Base-by-base conservation (phyloP, 2,329 filamentous ascomycete genomes). In the Epichloe amarillans region DNA sequence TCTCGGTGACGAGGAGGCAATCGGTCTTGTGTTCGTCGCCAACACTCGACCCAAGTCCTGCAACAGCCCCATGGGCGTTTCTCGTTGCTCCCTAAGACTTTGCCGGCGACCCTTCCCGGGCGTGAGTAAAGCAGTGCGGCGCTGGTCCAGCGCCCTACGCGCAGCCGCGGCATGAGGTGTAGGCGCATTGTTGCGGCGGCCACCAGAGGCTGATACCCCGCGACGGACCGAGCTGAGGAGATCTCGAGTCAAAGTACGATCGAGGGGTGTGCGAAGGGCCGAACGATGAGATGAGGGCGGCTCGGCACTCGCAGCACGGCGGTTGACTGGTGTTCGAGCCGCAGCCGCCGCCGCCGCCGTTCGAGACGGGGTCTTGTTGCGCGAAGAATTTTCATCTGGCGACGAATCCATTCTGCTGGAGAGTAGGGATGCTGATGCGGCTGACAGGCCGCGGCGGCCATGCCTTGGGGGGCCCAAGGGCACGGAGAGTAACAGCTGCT, bases 141-240 rank as follows among this genome's bases (percentile, higher is more conserved):
- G 76, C 55, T 75, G 72, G 56, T 82, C 73, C 49, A 83, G 70
- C 35, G 79, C 74, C 44, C 76, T 71, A 46, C 73, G 74, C 42
- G 80, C 80, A 11, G 79, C 80, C 57, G 75, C 75, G 45, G 75
- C 79, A 60, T 84, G 80, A 0, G 80, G 80, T 17, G 80, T 83
- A 3, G 72, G 68, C 12, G 69, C 67, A 62, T 71, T 69, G 54
- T 64, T 66, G 47, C 69, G 66, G 41, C 67, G 64, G 2, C 66
- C 58, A 11, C 61, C 74, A 2, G 75, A 77, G 36, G 69, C 70
- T 10, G 72, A 72, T 40, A 70, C 69, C 11, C 70, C 71, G 35
- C 66, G 66, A 14, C 67, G 60, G 35, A 67, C 58, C 3, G 68
- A 70, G 47, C 66, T 68, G 45, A 68, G 63, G 35, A 68, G 59